Base-by-base conservation (phyloP, 2,329 filamentous ascomycete genomes). In the Microascus cirrosus region DNA sequence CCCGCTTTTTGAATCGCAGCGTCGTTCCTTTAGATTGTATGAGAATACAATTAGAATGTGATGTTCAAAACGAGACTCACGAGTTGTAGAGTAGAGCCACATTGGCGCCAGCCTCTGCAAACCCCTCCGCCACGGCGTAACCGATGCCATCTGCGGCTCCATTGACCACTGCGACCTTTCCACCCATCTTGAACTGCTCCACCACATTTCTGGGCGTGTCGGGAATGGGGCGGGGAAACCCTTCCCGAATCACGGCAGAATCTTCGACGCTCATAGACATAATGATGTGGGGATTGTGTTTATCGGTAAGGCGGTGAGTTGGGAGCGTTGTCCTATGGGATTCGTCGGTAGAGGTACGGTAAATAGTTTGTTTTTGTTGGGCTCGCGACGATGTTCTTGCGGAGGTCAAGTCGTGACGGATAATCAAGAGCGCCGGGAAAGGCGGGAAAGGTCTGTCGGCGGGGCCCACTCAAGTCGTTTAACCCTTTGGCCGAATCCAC, bases 91-190 rank as follows among this genome's bases (percentile, higher is more conserved):
- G 66, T 4, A 71, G 55, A 0, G 62, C 76, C 24, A 78, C 71
- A 52, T 72, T 55, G 0, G 67, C 75, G 0, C 69, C 69, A 0
- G 75, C 75, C 57, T 78, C 76, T 1, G 74, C 74, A 66, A 76
- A 73, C 1, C 70, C 73, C 58, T 78, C 72, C 0, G 73, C 68
- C 3, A 76, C 74, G 0, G 76, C 69, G 51, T 68, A 65, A 0
- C 76, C 76, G 48, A 78, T 72, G 0, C 76, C 76, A 48, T 76
- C 74, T 0, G 73, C 70, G 1, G 74, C 75, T 4, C 76, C 76
- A 0, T 68, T 77, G 1, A 78, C 66, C n/a, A 73, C 69, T 0
- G 72, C 70, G 58, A 73, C 69, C 58, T 70, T 77, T 10, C 69
- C 74, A 5, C 63, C 67, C 63, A 78, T 65, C 15, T 64, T 66